Conservation (phyloP, 1,139 yeast genomes). For the Yamadazyma epiphylla region DNA sequence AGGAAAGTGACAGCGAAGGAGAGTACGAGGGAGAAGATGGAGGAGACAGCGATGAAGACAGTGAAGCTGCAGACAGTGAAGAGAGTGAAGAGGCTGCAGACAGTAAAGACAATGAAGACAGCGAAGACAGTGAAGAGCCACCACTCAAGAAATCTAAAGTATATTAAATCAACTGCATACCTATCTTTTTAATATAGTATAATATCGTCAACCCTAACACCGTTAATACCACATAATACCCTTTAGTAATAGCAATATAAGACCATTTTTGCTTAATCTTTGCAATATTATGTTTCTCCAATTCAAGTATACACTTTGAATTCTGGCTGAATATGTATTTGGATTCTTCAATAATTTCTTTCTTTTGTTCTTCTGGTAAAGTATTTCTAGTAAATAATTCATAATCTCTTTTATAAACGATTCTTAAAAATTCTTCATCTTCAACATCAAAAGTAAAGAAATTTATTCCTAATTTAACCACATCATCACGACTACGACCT, state of each 20-base stretch:
- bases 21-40: constrained; percentile 7
- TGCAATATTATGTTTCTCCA: constrained; percentile 59
- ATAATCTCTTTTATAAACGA: constrained; percentile 68
- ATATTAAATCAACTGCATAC: constrained; percentile 9
- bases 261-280: constrained; percentile 55
- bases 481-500: constrained; percentile 60
- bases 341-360: constrained; percentile 66
- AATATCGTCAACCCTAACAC: constrained; percentile 20
- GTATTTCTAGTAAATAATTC: constrained; percentile 70
- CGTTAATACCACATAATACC: constrained; percentile 36
- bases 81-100: constrained; percentile 4
- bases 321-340: constrained; percentile 64
- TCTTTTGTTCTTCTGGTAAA: constrained; percentile 66
- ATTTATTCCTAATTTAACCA: constrained; percentile 60
- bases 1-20: constrained; percentile 4
- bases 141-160: background rate
- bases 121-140: constrained; percentile 3
- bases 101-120: constrained; percentile 2
- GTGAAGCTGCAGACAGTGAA: constrained; percentile 4
- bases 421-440: constrained; percentile 63
- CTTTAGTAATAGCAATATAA: constrained; percentile 50
- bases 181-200: constrained; percentile 24
- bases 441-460: constrained; percentile 70
- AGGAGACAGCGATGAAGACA: constrained; percentile 7
- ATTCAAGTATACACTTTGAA: constrained; percentile 56